phyloP scores from a whole-genome alignment of 306 rosid species.

The Ceratonia siliqua region DNA sequence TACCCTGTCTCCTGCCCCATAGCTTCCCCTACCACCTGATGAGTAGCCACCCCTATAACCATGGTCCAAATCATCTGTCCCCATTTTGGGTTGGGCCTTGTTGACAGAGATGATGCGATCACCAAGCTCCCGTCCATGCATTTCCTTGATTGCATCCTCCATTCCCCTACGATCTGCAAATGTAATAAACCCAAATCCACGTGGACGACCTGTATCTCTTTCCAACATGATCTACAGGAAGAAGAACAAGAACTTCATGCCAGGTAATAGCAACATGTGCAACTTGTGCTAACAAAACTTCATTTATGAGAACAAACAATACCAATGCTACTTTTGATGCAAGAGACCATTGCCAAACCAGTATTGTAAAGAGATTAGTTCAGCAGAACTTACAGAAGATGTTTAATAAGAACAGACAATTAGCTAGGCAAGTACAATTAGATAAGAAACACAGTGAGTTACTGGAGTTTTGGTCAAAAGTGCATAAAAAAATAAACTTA shows the following conservation, averaged over 20 bases:
- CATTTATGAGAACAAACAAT: conserved; percentile 18
- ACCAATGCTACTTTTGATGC: conserved; percentile 25
- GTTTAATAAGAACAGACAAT: not conserved
- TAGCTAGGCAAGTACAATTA: conserved; percentile 15
- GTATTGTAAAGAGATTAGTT: not conserved
- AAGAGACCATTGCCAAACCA: conserved; percentile 16
- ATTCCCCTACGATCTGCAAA: conserved; percentile 88
- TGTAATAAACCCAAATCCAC: conserved; percentile 97
- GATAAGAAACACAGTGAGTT: conserved; percentile 15
- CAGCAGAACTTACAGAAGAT: conserved; percentile 8
- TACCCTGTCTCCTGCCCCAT: conserved; percentile 69
- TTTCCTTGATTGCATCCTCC: conserved; percentile 98
- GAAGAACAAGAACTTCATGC: conserved; percentile 36
- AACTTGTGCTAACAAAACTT: conserved; percentile 26
- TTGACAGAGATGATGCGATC: conserved; percentile 87
- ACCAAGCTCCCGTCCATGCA: conserved; percentile 89
- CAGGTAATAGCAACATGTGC: conserved; percentile 20
- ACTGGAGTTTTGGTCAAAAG: not conserved
- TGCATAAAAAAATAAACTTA: too few species aligned
- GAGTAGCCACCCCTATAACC: conserved; percentile 79
- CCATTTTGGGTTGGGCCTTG: conserved; percentile 91
- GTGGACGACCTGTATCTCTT: conserved; percentile 89
- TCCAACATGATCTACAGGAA: conserved; percentile 91
- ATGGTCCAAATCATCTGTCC: conserved; percentile 74
- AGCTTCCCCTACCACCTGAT: conserved; percentile 79